phyloP scores from a whole-genome alignment of 495 filamentous ascomycete genomes.

The Aspergillus nanangensis region DNA sequence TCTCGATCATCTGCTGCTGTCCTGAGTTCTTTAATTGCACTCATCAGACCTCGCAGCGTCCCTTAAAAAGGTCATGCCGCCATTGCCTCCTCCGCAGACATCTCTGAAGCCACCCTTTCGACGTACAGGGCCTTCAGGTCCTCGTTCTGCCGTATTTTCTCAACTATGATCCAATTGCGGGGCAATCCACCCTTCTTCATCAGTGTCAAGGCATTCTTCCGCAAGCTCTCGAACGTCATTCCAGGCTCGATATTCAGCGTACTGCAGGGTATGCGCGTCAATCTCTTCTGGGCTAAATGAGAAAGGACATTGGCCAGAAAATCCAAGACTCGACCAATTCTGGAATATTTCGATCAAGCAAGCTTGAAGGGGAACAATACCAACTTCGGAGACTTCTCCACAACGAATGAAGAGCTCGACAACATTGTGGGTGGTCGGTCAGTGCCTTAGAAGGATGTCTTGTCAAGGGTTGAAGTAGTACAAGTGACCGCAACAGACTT shows the following conservation, averaged over 20 bases:
- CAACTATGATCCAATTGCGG: constrained; percentile 26
- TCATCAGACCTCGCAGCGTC: constrained; percentile 1
- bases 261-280: constrained; percentile 18
- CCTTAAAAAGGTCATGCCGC: constrained; percentile 28
- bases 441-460: no score
- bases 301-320: constrained; percentile 24
- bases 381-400: constrained; percentile 26
- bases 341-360: constrained; percentile 31
- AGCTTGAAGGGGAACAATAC: constrained; percentile 28
- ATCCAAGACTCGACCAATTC: constrained; percentile 25
- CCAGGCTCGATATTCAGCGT: constrained; percentile 26
- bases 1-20: no score
- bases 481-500: no score
- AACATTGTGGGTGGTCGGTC: constrained; percentile 24
- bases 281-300: constrained; percentile 24
- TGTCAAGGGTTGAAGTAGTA: no score
- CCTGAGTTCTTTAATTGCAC: no score
- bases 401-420: constrained; percentile 30
- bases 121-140: constrained; percentile 24
- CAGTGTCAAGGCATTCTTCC: constrained; percentile 28
- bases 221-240: constrained; percentile 24
- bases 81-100: constrained; percentile 21
- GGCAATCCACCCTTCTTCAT: constrained; percentile 34
- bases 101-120: constrained; percentile 20
- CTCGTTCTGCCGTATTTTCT: constrained; percentile 24